These are phyloP conservation scores for sunflower (Helianthus annuus) DNA, from an alignment of 129 eudicot genomes.

Conservation along the genomic window DNA sequence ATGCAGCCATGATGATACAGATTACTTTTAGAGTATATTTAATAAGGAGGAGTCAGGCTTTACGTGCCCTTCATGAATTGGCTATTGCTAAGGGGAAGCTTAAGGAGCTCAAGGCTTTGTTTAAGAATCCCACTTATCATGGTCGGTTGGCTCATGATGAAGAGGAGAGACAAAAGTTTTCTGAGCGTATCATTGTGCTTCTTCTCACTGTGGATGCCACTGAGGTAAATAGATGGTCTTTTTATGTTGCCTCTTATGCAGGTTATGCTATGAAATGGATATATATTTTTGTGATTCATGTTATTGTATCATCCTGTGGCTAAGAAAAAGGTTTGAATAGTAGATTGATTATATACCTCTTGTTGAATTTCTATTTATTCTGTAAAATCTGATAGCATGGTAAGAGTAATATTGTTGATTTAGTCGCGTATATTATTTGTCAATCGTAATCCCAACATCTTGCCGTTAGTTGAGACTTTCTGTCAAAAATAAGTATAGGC, in stretches of 20 bases:
- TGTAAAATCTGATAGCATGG: too few relatives aligned
- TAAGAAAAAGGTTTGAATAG: too few relatives aligned
- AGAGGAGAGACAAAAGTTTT: conserved; percentile 79
- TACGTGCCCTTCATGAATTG: conserved; percentile 85
- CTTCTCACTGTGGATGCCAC: conserved; percentile 96
- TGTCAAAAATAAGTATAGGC: too few relatives aligned
- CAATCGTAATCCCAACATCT: too few relatives aligned
- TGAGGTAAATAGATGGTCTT: conserved; percentile 38
- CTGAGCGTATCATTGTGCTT: conserved; percentile 78
- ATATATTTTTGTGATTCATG: too few relatives aligned
- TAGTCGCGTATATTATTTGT: too few relatives aligned
- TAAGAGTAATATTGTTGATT: too few relatives aligned
- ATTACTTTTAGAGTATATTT: conserved; percentile 71
- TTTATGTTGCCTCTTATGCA: neutral
- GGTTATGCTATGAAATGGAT: too few relatives aligned
- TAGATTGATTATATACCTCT: too few relatives aligned
- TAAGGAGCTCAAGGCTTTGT: conserved; percentile 87
- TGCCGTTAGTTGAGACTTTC: too few relatives aligned
- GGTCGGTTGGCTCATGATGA: conserved; percentile 71
- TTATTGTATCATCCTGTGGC: too few relatives aligned
- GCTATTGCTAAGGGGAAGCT: conserved; percentile 90
- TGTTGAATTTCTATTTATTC: too few relatives aligned
- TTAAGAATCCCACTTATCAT: conserved; percentile 88
- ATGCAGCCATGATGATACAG: conserved; percentile 85
- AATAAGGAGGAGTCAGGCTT: conserved; percentile 73